Percentiles rank a stretch among this genome's conserved stretches.
Evolutionary conservation across 2,329 filamentous ascomycete genomes (phyloP).

Genomic region (Ceratocystis lukuohia): DNA sequence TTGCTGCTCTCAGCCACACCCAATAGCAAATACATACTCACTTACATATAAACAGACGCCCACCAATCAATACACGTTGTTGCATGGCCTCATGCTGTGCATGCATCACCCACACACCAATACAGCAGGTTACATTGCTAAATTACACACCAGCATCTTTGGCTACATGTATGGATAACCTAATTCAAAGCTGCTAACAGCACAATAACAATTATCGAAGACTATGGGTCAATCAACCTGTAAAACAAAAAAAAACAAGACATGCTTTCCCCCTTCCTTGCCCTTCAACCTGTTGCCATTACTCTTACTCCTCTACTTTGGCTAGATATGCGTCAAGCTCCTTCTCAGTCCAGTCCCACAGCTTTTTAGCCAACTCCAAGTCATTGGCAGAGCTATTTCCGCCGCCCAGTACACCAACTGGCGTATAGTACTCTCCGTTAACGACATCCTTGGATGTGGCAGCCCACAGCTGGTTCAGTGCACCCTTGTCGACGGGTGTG

Average conservation of each 20-base stretch:
- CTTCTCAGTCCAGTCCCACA: constrained; percentile 29
- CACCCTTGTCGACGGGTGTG: constrained; percentile 26
- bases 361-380: constrained; percentile 24
- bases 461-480: constrained; percentile 33
- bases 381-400: constrained; percentile 22
- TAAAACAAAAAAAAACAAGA: not conserved
- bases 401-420: constrained; percentile 24
- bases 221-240: too few species aligned
- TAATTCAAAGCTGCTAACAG: not conserved
- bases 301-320: not conserved
- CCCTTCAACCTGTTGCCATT: not conserved
- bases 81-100: too few species aligned
- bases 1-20: too few species aligned
- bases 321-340: constrained; percentile 23
- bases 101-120: too few species aligned
- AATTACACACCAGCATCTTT: not conserved
- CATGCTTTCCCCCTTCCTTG: not conserved
- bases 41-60: too few species aligned
- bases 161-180: not conserved
- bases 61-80: too few species aligned
- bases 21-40: too few species aligned
- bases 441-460: constrained; percentile 26
- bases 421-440: constrained; percentile 27
- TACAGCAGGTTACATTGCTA: too few species aligned
- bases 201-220: not conserved